A percentile compares a stretch with the other conserved stretches of the same genome.
Conservation (phyloP, 192 early-diverging fungal species). For the Coemansia brasiliensis region DNA sequence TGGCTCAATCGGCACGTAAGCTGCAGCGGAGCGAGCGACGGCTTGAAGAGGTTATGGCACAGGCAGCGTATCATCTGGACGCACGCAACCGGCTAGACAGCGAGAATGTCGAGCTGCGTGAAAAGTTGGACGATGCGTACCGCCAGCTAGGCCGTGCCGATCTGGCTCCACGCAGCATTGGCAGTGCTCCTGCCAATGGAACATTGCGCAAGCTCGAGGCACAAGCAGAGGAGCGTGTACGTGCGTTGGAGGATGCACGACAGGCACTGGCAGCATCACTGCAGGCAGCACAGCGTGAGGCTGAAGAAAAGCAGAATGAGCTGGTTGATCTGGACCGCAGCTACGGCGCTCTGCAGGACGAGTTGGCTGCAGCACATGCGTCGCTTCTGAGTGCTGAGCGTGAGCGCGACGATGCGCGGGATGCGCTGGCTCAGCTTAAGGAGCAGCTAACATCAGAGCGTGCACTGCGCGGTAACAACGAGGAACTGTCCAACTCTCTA, state of each 20-base stretch:
- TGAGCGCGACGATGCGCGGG: slow-evolving; percentile 46
- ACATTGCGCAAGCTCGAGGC: slow-evolving; percentile 42
- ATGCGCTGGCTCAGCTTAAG: slow-evolving; percentile 25
- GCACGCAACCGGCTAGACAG: slow-evolving; percentile 61
- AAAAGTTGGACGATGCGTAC: slow-evolving; percentile 59
- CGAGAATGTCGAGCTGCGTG: slow-evolving; percentile 65
- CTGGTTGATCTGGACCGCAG: slow-evolving; percentile 55
- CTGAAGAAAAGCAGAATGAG: slow-evolving; percentile 77
- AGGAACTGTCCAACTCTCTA: slow-evolving; percentile 43
- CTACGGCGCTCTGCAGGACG: slow-evolving; percentile 50
- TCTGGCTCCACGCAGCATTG: slow-evolving; percentile 60
- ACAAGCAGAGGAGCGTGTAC: slow-evolving; percentile 73
- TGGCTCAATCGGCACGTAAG: slow-evolving; percentile 61
- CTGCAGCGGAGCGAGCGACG: slow-evolving; percentile 67
- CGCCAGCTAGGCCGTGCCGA: slow-evolving; percentile 58
- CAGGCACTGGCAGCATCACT: slow-evolving; percentile 77
- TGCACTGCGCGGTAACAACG: slow-evolving; percentile 41
- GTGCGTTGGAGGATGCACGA: slow-evolving; percentile 78
- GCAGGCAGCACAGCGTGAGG: slow-evolving; percentile 71
- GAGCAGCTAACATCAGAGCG: slow-evolving; percentile 41
- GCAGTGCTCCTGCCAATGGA: slow-evolving; percentile 10
- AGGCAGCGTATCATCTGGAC: slow-evolving; percentile 70
- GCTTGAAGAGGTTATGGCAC: slow-evolving; percentile 66
- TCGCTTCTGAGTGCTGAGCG: slow-evolving; percentile 38
- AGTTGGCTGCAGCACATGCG: slow-evolving; percentile 37